These are phyloP conservation scores for Penicillium canescens DNA, from an alignment of 495 filamentous ascomycete genomes.

Conservation along the genomic window DNA sequence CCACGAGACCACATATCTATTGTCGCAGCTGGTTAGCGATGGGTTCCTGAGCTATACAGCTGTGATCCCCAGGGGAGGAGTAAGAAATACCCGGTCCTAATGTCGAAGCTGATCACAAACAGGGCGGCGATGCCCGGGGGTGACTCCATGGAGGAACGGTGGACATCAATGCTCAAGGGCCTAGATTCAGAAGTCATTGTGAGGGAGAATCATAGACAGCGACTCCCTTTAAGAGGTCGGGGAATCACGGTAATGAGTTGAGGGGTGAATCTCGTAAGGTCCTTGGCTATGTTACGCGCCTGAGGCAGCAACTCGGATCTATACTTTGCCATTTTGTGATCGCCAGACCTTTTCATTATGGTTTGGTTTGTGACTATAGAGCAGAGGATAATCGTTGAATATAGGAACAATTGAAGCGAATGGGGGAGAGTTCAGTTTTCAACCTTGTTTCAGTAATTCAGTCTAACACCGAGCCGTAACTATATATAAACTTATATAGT, in stretches of 20 bases:
- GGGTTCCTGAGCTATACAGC: constrained; percentile 6
- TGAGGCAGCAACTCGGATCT: constrained; percentile 6
- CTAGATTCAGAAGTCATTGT: constrained; percentile 36
- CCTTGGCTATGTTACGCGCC: constrained; percentile 8
- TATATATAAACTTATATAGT: no score
- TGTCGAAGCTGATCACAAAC: constrained; percentile 85
- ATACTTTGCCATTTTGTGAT: background rate
- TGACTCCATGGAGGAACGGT: constrained; percentile 39
- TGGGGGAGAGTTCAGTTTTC: no score
- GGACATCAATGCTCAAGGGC: constrained; percentile 35
- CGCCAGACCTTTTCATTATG: background rate
- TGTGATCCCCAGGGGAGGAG: constrained; percentile 4
- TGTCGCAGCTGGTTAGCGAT: constrained; percentile 18
- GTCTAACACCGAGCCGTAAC: no score
- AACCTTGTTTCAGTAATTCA: no score
- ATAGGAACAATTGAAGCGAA: no score
- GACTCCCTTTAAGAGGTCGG: constrained; percentile 24
- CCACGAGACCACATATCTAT: constrained; percentile 82
- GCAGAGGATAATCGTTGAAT: no score
- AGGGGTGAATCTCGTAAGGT: constrained; percentile 10
- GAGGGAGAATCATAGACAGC: background rate
- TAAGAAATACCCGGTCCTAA: constrained; percentile 69
- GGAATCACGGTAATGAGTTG: constrained; percentile 20
- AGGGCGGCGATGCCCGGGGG: constrained; percentile 75
- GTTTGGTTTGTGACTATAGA: background rate